Percentiles rank a stretch among this genome's conserved stretches.
Evolutionary conservation across 2,329 filamentous ascomycete genomes (phyloP).

Genomic region (Verticillium zaregamsianum): DNA sequence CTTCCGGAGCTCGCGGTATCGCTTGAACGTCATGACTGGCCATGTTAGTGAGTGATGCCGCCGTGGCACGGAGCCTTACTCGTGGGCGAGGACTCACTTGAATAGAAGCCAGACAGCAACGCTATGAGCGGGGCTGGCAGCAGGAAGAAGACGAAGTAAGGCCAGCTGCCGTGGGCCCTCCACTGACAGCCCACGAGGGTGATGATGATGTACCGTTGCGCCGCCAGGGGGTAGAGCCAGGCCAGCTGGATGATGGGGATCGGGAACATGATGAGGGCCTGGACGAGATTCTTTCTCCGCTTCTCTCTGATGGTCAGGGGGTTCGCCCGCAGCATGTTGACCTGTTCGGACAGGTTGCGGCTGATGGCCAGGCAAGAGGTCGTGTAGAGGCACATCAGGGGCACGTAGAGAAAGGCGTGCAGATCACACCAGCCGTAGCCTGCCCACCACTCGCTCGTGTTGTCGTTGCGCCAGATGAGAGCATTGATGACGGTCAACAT

Average conservation of each 20-base stretch:
- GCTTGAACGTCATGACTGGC: slow-evolving; percentile 40
- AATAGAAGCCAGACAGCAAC: slow-evolving; percentile 39
- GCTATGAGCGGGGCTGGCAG: slow-evolving; percentile 40
- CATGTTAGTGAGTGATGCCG: not conserved
- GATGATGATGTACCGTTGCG: slow-evolving; percentile 44
- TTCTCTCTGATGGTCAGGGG: slow-evolving; percentile 36
- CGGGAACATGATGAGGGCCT: slow-evolving; percentile 52
- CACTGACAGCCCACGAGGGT: slow-evolving; percentile 47
- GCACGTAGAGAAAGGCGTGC: slow-evolving; percentile 38
- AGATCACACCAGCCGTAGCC: slow-evolving; percentile 53
- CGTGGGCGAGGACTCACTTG: slow-evolving; percentile 33
- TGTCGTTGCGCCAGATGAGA: slow-evolving; percentile 49
- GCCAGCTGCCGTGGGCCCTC: slow-evolving; percentile 39
- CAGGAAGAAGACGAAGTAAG: slow-evolving; percentile 44
- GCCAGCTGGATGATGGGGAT: slow-evolving; percentile 44
- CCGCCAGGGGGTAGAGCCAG: slow-evolving; percentile 42
- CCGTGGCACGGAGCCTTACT: too few relatives aligned
- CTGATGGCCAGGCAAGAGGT: slow-evolving; percentile 52
- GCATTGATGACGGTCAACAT: slow-evolving; percentile 45
- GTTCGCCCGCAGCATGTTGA: slow-evolving; percentile 38
- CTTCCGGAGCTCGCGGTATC: slow-evolving; percentile 42
- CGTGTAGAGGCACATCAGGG: slow-evolving; percentile 41
- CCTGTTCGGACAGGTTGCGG: slow-evolving; percentile 46
- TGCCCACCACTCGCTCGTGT: slow-evolving; percentile 45
- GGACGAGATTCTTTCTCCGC: slow-evolving; percentile 35